Evolutionary conservation across 164 flowering plant species (phyloP).

Genomic region (grape (Vitis vinifera)): ASM3070453v1 NC_081809.1:9975001-9975500

Average conservation of each 20-base stretch:
- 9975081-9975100: no score
- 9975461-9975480: no score
- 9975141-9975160: no score
- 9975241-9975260: constrained; percentile 97
- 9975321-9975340: constrained; percentile 88
- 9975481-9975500: no score
- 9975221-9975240: constrained; percentile 89
- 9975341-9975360: constrained; percentile 95
- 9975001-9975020: not conserved
- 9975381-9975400: constrained; percentile 97
- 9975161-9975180: not conserved
- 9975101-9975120: no score
- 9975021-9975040: not conserved
- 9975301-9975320: constrained; percentile 93
- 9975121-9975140: no score
- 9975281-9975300: constrained; percentile 87
- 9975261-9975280: constrained; percentile 93
- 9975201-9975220: constrained; percentile 72
- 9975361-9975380: constrained; percentile 97
- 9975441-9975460: not conserved
- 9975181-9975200: constrained; percentile 84
- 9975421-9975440: not conserved
- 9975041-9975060: not conserved
- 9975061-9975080: not conserved
- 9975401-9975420: constrained; percentile 15